Base-by-base conservation (phyloP, 768 basidiomycete genomes). In the Boletus subcaerulescens region DNA sequence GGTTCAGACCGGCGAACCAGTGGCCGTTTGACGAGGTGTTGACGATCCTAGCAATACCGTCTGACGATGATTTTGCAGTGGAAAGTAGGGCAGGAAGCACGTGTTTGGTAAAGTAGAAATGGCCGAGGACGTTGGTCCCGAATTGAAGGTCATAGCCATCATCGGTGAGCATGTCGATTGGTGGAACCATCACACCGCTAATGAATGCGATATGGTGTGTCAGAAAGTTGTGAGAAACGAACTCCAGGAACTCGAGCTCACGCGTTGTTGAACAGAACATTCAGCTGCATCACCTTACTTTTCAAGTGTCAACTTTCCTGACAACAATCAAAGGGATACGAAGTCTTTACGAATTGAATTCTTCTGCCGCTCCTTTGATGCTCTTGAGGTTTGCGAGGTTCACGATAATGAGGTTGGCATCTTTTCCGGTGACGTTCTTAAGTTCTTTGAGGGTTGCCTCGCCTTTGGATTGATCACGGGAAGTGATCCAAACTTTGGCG, bases 111-210 rank as follows among this genome's bases (percentile, higher is more conserved):
- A 78, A 65, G 57, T 71, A 71, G 47, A 67, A 71, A 31, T 67
- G 69, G 5, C 71, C 73, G 13, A 76, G 59, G 32, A 73, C 72
- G 53, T 74, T 74, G 24, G 71, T 75, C 4, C 70, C 74, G 29
- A 75, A 75, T 50, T 72, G 75, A 22, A 76, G 60, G 53, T 78
- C 76, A 50, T 76, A 78, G 0, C 73, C 71, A 32, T 78, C 71
- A 2, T 61, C 65, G 0, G 76, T 77, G 9, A 73, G 32, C 51
- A 57, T 52, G 1, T 72, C 67, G 0, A 69, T 49, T 0, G 73
- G 70, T 3, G 65, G 52, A 2, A 5, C 40, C 70, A 71, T 70
- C 5, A 73, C 68, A 3, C 71, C 73, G 1, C 72, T 75, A 50
- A 33, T 9, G 29, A 50, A 33, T 9, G 29, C 33, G 43, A n/a